Percentiles rank a stretch among this genome's conserved stretches.
phyloP scores from a whole-genome alignment of 176 grass and related monocot species.

The Canna indica region DNA sequence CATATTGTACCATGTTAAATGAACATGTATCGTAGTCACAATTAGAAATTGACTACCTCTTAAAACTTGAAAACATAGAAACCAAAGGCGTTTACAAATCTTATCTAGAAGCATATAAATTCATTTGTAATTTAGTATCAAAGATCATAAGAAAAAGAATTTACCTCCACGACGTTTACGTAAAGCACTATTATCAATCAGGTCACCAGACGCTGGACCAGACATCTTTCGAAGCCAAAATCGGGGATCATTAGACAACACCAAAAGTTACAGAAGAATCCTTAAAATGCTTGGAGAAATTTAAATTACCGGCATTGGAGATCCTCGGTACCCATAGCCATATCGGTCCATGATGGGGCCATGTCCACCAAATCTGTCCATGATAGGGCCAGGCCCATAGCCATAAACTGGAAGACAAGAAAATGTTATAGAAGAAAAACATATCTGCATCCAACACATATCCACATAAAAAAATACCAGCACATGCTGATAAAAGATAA shows the following conservation, averaged over 20 bases:
- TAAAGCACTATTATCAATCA: constrained; percentile 68
- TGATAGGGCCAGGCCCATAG: constrained; percentile 56
- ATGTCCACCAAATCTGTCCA: constrained; percentile 55
- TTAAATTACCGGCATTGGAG: constrained; percentile 65
- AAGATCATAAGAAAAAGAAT: not conserved
- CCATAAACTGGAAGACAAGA: constrained; percentile 43
- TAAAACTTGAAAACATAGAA: no score
- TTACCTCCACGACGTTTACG: constrained; percentile 89
- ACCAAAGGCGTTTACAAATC: not conserved
- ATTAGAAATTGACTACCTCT: no score
- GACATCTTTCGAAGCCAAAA: constrained; percentile 41
- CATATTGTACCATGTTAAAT: no score
- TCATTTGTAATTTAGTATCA: no score
- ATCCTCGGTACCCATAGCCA: constrained; percentile 85
- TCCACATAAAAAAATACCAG: not conserved
- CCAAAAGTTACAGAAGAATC: constrained; percentile 2
- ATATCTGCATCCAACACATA: not conserved
- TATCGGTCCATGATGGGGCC: constrained; percentile 52
- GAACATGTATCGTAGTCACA: no score
- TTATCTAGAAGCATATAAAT: no score
- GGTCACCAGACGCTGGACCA: constrained; percentile 49
- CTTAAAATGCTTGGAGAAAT: constrained; percentile 12
- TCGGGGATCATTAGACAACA: not conserved
- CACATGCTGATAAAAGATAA: not conserved
- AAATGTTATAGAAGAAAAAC: constrained; percentile 15